phyloP scores from a whole-genome alignment of 2,329 filamentous ascomycete species.

The Apiospora aurea region DNA sequence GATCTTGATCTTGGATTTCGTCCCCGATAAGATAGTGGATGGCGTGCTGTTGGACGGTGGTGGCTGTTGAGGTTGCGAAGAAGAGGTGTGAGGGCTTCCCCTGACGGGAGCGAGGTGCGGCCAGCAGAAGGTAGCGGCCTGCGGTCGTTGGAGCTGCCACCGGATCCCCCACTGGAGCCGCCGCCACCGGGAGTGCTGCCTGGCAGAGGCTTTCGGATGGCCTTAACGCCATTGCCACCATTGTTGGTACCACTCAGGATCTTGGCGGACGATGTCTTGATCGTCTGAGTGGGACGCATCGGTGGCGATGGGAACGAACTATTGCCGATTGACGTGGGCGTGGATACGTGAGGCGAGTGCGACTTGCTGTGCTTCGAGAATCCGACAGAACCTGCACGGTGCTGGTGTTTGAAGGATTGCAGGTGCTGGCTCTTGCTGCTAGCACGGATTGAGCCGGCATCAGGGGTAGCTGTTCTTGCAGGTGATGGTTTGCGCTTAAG shows the following conservation, averaged over 20 bases:
- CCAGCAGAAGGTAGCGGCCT: slow-evolving; percentile 33
- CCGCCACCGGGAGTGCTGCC: slow-evolving; percentile 17
- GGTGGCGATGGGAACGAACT: slow-evolving; percentile 23
- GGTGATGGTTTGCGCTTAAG: slow-evolving; percentile 32
- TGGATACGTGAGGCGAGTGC: slow-evolving; percentile 23
- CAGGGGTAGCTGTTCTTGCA: slow-evolving; percentile 26
- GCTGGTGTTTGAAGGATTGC: slow-evolving; percentile 27
- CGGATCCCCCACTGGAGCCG: not conserved
- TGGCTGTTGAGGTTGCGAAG: slow-evolving; percentile 12
- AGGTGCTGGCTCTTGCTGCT: slow-evolving; percentile 36
- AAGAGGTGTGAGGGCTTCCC: slow-evolving; percentile 28
- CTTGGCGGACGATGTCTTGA: not conserved
- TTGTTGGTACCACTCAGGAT: slow-evolving; percentile 23
- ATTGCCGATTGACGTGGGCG: slow-evolving; percentile 25
- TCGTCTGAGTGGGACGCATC: slow-evolving; percentile 8
- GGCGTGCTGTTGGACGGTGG: slow-evolving; percentile 29
- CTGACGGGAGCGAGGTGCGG: slow-evolving; percentile 24
- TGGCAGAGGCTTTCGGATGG: slow-evolving; percentile 33
- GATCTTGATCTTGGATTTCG: slow-evolving; percentile 39
- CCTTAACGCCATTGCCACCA: slow-evolving; percentile 32
- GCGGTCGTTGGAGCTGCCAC: slow-evolving; percentile 21
- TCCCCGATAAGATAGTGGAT: slow-evolving; percentile 28
- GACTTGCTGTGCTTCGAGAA: slow-evolving; percentile 19
- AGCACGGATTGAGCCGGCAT: slow-evolving; percentile 39
- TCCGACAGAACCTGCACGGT: slow-evolving; percentile 5